These are phyloP conservation scores for Magnusiomyces magnusii DNA, from an alignment of 1,139 yeast species.

Conservation along the genomic window DNA sequence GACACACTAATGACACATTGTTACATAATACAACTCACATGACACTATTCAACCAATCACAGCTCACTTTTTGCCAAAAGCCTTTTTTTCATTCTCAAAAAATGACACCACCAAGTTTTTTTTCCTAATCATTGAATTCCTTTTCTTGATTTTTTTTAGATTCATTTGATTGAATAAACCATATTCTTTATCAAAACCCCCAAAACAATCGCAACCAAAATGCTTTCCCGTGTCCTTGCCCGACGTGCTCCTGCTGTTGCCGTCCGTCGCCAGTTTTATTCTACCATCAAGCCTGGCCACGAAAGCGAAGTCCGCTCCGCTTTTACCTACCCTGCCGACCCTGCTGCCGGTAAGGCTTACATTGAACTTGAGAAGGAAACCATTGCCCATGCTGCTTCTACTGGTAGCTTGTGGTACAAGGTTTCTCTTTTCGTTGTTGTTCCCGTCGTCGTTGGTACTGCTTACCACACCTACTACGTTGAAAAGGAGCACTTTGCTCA, in stretches of 20 bases:
- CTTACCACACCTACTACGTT: slow-evolving; percentile 69
- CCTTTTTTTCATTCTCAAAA: neutral
- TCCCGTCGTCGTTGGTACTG: slow-evolving; percentile 71
- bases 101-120: slow-evolving; percentile 3
- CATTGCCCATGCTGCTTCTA: slow-evolving; percentile 67
- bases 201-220: neutral
- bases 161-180: too few species aligned
- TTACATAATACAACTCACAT: neutral
- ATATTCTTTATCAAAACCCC: neutral
- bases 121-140: neutral
- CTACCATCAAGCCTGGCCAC: slow-evolving; percentile 28
- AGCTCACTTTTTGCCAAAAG: neutral
- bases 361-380: slow-evolving; percentile 47
- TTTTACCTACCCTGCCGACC: slow-evolving; percentile 36
- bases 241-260: slow-evolving; percentile 19
- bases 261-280: slow-evolving; percentile 19
- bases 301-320: slow-evolving; percentile 29
- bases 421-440: slow-evolving; percentile 70
- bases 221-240: slow-evolving; percentile 17
- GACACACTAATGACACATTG: neutral
- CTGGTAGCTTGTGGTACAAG: slow-evolving; percentile 79
- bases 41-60: neutral
- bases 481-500: slow-evolving; percentile 88
- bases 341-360: slow-evolving; percentile 50
- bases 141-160: neutral